Conservation (phyloP, 176 grass and related monocot species). For the Urochloa ruziziensis region DNA sequence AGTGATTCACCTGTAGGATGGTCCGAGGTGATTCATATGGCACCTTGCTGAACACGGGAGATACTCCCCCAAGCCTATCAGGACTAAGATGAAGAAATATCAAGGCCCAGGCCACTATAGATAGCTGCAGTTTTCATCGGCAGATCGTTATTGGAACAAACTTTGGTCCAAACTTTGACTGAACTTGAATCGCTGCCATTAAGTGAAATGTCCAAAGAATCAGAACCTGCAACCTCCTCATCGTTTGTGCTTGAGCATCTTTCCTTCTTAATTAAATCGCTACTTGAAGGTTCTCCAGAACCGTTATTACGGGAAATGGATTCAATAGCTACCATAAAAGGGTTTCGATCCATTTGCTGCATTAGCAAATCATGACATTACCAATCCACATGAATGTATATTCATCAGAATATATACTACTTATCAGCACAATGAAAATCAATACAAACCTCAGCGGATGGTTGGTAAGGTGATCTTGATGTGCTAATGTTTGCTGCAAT, state of each 20-base stretch:
- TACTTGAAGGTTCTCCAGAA: slow-evolving; percentile 33
- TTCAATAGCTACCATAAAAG: slow-evolving; percentile 34
- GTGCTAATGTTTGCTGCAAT: slow-evolving; percentile 29
- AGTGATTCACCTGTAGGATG: slow-evolving; percentile 69
- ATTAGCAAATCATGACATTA: slow-evolving; percentile 25
- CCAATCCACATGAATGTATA: slow-evolving; percentile 18
- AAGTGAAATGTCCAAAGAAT: slow-evolving; percentile 43
- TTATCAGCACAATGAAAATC: slow-evolving; percentile 7
- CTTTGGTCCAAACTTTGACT: slow-evolving; percentile 72
- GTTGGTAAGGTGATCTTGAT: slow-evolving; percentile 54
- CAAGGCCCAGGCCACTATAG: slow-evolving; percentile 63
- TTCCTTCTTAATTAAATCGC: slow-evolving; percentile 46
- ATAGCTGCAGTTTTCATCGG: slow-evolving; percentile 62
- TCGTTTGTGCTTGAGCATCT: slow-evolving; percentile 28
- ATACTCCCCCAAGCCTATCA: slow-evolving; percentile 41
- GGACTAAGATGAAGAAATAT: slow-evolving; percentile 77
- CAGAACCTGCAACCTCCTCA: slow-evolving; percentile 18
- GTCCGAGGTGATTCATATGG: slow-evolving; percentile 69
- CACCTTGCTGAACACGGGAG: slow-evolving; percentile 39
- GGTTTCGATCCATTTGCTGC: slow-evolving; percentile 50
- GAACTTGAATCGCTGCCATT: slow-evolving; percentile 53
- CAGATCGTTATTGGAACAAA: slow-evolving; percentile 46
- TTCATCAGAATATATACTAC: slow-evolving; percentile 1
- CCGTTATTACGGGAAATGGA: slow-evolving; percentile 50
- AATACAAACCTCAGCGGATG: slow-evolving; percentile 52